A percentile compares a stretch with the other conserved stretches of the same genome.
These are phyloP conservation scores for Hanseniaspora meyeri DNA, from an alignment of 805 yeast species.

Conservation along the genomic window DNA sequence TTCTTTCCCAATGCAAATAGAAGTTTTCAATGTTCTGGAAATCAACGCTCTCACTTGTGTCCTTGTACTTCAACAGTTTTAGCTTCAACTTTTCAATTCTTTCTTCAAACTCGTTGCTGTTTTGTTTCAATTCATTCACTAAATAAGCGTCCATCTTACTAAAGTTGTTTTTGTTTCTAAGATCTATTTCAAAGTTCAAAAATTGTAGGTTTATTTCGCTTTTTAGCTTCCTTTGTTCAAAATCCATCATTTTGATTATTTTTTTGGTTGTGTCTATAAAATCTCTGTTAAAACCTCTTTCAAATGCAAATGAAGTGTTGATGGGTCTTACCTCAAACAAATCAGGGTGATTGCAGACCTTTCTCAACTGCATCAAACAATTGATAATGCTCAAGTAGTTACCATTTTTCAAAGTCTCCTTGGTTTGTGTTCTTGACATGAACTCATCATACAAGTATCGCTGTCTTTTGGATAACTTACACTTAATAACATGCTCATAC, in stretches of 20 bases:
- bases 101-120: background rate
- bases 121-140: background rate
- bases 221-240: constrained; percentile 1
- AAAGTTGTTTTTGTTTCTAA: background rate
- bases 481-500: constrained; percentile 86
- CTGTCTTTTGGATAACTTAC: constrained; percentile 86
- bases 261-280: constrained; percentile 28
- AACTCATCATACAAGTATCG: constrained; percentile 87
- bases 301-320: constrained; percentile 74
- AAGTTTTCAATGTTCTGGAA: constrained; percentile 40
- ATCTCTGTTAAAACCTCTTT: constrained; percentile 44
- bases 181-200: constrained; percentile 43
- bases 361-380: constrained; percentile 93
- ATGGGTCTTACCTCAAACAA: constrained; percentile 92
- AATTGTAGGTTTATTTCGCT: constrained; percentile 38
- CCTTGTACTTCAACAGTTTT: constrained; percentile 26
- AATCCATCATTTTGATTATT: background rate
- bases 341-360: constrained; percentile 94
- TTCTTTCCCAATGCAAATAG: constrained; percentile 43
- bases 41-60: constrained; percentile 19
- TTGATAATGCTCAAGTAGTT: constrained; percentile 89
- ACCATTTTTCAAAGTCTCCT: constrained; percentile 85
- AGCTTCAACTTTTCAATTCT: constrained; percentile 18
- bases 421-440: constrained; percentile 92
- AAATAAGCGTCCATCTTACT: background rate